Evolutionary conservation across 306 rosid species (phyloP).

Genomic region (Oemleria cerasiformis): DNA sequence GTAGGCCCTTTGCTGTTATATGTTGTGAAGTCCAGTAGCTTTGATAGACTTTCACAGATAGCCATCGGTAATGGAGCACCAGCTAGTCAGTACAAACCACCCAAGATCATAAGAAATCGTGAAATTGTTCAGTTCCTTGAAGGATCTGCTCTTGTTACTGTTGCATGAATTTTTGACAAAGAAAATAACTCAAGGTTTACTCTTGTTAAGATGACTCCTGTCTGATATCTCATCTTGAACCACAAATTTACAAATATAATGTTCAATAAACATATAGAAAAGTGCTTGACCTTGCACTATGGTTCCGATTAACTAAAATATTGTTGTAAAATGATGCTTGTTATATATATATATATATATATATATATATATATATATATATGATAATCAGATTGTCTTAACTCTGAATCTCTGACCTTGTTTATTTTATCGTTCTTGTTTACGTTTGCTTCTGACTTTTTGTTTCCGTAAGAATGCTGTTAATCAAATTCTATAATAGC

Average conservation of each 20-base stretch:
- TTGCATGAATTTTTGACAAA: conserved; percentile 24
- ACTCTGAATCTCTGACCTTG: background rate
- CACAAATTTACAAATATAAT: background rate
- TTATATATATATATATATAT: background rate
- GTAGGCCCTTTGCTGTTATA: conserved; percentile 35
- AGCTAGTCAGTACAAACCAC: conserved; percentile 65
- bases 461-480: background rate
- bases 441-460: background rate
- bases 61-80: conserved; percentile 57
- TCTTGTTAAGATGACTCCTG: background rate
- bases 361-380: background rate
- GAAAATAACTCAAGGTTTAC: background rate
- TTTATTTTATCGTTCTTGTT: background rate
- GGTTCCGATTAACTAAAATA: too few relatives aligned
- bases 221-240: background rate
- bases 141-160: conserved; percentile 25
- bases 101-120: conserved; percentile 54
- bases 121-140: conserved; percentile 39
- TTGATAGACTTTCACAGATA: conserved; percentile 35
- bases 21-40: conserved; percentile 46
- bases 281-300: background rate
- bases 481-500: background rate
- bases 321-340: background rate
- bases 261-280: background rate
- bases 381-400: background rate